These are phyloP conservation scores for Starmerella gropengiesseri DNA, from an alignment of 805 yeast genomes.

Conservation along the genomic window DNA sequence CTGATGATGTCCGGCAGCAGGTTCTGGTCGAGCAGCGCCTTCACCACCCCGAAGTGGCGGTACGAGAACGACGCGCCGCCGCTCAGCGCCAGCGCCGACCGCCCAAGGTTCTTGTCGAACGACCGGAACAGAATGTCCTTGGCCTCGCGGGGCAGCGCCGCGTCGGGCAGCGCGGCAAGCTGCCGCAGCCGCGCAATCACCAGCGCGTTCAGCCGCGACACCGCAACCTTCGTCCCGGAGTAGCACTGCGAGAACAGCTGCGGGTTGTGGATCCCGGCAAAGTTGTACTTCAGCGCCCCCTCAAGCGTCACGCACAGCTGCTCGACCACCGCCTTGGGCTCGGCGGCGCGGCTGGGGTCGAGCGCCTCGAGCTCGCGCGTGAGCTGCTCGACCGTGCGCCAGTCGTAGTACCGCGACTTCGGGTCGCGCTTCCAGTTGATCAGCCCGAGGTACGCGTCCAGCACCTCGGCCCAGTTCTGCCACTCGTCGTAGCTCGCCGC, in stretches of 20 bases:
- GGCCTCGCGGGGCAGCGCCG: conserved; percentile 31
- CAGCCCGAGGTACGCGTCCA: conserved; percentile 50
- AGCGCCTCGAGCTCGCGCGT: conserved; percentile 33
- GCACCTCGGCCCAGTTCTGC: conserved; percentile 43
- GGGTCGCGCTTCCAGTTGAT: conserved; percentile 55
- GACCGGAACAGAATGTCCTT: conserved; percentile 47
- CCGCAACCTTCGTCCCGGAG: conserved; percentile 58
- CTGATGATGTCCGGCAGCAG: conserved; percentile 56
- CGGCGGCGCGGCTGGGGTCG: conserved; percentile 24
- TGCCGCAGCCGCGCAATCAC: conserved; percentile 40
- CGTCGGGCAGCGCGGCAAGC: conserved; percentile 31
- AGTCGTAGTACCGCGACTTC: conserved; percentile 57
- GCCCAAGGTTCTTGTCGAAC: conserved; percentile 55
- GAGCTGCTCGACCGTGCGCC: conserved; percentile 44
- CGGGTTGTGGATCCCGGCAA: conserved; percentile 69
- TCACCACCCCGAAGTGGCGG: conserved; percentile 65
- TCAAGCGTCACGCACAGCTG: conserved; percentile 48
- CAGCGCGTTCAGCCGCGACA: conserved; percentile 44
- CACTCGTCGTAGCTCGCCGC: conserved; percentile 51
- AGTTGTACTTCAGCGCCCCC: conserved; percentile 58
- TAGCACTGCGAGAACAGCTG: conserved; percentile 61
- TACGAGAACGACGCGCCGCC: conserved; percentile 78
- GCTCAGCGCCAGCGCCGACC: conserved; percentile 57
- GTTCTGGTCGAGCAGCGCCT: conserved; percentile 58
- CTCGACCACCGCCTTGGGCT: conserved; percentile 26